Conservation (phyloP, 495 filamentous ascomycete species). For the Achaetomiella virescens region DNA sequence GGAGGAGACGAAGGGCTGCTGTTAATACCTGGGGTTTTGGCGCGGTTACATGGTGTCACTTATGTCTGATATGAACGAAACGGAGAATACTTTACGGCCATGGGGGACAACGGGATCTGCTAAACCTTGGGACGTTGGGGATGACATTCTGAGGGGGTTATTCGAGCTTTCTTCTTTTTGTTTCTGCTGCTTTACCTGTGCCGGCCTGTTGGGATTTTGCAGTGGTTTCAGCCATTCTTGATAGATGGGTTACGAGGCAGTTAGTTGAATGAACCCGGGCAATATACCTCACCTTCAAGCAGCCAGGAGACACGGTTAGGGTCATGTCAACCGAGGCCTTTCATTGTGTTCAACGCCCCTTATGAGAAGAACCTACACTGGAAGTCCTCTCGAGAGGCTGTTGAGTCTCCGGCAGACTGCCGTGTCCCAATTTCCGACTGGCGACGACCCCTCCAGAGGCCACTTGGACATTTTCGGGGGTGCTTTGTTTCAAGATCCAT, state of each 20-base stretch:
- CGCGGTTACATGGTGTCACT: conserved; percentile 44
- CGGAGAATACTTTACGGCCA: conserved; percentile 29
- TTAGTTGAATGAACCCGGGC: conserved; percentile 27
- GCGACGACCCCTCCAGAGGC: neutral
- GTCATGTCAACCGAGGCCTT: neutral
- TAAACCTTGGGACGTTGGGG: conserved; percentile 30
- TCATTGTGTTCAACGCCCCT: too few relatives aligned
- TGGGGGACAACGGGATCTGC: conserved; percentile 34
- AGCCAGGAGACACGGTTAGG: neutral
- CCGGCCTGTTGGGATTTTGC: conserved; percentile 22
- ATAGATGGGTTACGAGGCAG: conserved; percentile 28
- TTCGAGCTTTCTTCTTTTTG: conserved; percentile 27
- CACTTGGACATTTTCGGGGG: neutral
- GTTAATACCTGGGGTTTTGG: conserved; percentile 41
- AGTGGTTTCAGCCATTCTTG: conserved; percentile 17
- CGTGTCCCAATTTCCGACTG: too few relatives aligned
- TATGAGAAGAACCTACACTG: too few relatives aligned
- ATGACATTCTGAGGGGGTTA: conserved; percentile 21
- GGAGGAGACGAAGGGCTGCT: conserved; percentile 79
- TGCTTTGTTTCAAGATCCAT: conserved; percentile 4
- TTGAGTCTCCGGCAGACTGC: too few relatives aligned
- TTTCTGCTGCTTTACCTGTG: conserved; percentile 28
- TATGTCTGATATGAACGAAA: conserved; percentile 37
- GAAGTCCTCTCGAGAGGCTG: too few relatives aligned
- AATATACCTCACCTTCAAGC: conserved; percentile 21